Evolutionary conservation across 2,329 filamentous ascomycete species (phyloP), one percentile per base, ranked within the genome.

Genomic region (Fusarium hainanense): DNA sequence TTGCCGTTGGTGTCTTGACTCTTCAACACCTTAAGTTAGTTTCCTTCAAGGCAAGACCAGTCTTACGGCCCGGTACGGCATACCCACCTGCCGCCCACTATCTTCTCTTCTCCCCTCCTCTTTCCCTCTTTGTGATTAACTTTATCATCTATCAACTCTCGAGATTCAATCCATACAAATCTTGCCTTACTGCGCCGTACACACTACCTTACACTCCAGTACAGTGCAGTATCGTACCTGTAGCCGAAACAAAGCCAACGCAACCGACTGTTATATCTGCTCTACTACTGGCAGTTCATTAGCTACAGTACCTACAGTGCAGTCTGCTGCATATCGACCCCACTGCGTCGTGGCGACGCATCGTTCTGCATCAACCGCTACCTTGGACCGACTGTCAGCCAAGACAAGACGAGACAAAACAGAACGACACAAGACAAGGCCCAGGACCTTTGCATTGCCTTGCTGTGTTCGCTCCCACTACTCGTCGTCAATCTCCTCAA

Each of bases 261-360:
- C 57, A 65, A 60, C 46, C 54, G 51, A 49, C 43, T 50, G 46
- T 41, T 58, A 55, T 50, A 56, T 27, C 23, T 52, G 30, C 43
- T 37, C 43, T 49, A 21, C 37, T 55, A 11, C 14, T 28, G 23
- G 32, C 32, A 51, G 48, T 27, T 21, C 48, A 40, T 32, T n/a
- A 32, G 47, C 28, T 34, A 46, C 18, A 25, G 6, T 48, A 37
- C 59, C 62, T 58, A 42, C 44, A n/a, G 42, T 40, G 47, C 40
- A 58, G 23, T 58, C 61, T 73, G 52, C 60, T 70, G 67, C 69
- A 72, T 69, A 63, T 55, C 65, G 67, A 73, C 71, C 56, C 73
- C 73, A 74, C 65, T 55, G 58, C 55, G 61, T 74, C 68, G 71
- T 72, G 66, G 66, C 66, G 68, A 32, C 61, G 63, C 68, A 69